Evolutionary conservation across 176 grass and related monocot genomes (phyloP), one percentile per base, ranked within the genome.

Genomic region (Eragrostis curvula): DNA sequence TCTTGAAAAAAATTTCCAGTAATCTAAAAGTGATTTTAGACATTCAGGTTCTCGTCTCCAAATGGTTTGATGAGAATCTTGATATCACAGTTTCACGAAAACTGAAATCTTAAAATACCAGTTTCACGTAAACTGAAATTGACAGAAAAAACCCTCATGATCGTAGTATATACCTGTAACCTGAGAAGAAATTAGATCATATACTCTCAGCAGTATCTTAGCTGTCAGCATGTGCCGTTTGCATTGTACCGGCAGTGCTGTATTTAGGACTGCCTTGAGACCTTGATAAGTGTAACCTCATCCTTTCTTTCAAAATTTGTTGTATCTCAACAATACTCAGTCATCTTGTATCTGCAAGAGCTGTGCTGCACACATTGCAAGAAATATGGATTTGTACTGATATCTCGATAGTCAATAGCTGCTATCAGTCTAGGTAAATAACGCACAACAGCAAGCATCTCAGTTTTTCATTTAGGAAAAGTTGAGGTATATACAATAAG

Each of bases 211-310:
- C n/a, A n/a, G n/a, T 41, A 9, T n/a, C 29, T 68, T 68, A 78
- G 52, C 30, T 41, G 28, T 71, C 53, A 63, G 45, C 73, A n/a
- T 70, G 42, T 70, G 29, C 32, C 57, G 55, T 70, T 70, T 44
- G 15, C 27, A 45, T 32, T 70, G 43, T 17, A 49, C 3, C 47
- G 1, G 47, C 47, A 49, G 5, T 16, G 12, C 48, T 50, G 14
- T 50, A 50, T 17, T 50, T 50, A 16, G 14, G 48, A 16, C 48
- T 50, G 48, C 12, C 48, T 16, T 50, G 48, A 50, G 3, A 36
- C 48, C 48, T 50, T 50, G 14, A 50, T 50, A 50, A 16, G 48
- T 14, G 3, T 50, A 50, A 50, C 14, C 12, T 50, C 48, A 50
- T 50, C 48, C 48, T 17, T 50, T 50, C 48, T 0, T 36, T 36